Base-by-base conservation (phyloP, 192 early-diverging fungal species). In the Backusella morwellensis region DNA sequence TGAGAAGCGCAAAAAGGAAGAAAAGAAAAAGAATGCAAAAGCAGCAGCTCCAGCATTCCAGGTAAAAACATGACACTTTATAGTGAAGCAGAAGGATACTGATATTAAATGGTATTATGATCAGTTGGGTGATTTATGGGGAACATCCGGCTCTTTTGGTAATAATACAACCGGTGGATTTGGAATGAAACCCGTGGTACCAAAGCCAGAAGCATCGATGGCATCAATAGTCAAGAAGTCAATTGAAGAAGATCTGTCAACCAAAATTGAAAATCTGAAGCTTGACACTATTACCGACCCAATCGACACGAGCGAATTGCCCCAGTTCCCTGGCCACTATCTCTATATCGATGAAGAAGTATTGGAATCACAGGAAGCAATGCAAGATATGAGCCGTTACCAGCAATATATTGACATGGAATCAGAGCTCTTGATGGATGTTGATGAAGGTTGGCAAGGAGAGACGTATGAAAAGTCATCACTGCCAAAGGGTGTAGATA, bases 391-490 rank as follows among this genome's bases (percentile, higher is more conserved):
- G 38, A 76, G 75, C 36, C 78, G 84, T 6, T 87, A 88, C 38
- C 74, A 85, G 35, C 73, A 87, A 76, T 82, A 86, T 38, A 52
- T 86, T 15, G 85, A 85, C n/a, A 66, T 81, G 19, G 84, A 87
- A 41, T 66, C 78, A 32, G 76, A 82, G 8, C 38, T 72, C 41
- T 75, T 85, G 66, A 73, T 82, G 41, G 66, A 82, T 23, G 47
- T 74, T 26, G 81, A 84, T 34, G 85, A 74, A 1, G 78, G 78
- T 4, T 97, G 96, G 94, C 82, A 84, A 19, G 93, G 90, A 19
- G 96, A 98, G 69, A 83, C 85, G 5, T 98, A 98, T 78, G 96
- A 98, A 84, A 94, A 92, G 35, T 76, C 86, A 23, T 40, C 79
- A 0, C 79, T 91, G 7, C 92, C 94, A 32, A 89, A 89, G 73